These are phyloP conservation scores for Pichia deserticola DNA, from an alignment of 805 yeast species.

Conservation along the genomic window DNA sequence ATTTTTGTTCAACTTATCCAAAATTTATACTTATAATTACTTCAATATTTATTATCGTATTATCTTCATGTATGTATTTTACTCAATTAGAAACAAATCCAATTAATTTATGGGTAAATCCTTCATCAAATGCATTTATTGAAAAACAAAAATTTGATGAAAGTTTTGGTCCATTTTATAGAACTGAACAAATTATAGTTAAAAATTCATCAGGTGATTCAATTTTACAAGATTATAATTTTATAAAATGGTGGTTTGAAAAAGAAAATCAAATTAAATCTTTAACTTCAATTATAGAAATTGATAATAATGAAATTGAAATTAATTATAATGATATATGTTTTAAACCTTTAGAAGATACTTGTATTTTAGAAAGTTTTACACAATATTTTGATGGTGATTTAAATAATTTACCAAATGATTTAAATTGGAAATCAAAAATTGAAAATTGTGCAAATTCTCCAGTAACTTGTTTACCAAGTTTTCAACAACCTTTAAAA, in stretches of 20 bases:
- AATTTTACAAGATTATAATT: constrained; percentile 51
- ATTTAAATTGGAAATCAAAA: constrained; percentile 45
- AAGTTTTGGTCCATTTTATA: constrained; percentile 85
- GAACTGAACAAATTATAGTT: constrained; percentile 78
- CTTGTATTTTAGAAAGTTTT: constrained; percentile 80
- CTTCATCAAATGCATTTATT: constrained; percentile 57
- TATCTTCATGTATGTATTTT: constrained; percentile 43
- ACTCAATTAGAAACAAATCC: constrained; percentile 72
- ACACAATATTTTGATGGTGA: constrained; percentile 81
- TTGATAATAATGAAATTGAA: constrained; percentile 9
- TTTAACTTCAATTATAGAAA: constrained; percentile 18
- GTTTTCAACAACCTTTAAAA: constrained; percentile 84
- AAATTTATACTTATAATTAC: constrained; percentile 36
- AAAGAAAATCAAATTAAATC: constrained; percentile 51
- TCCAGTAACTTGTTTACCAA: constrained; percentile 86
- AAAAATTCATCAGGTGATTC: constrained; percentile 64
- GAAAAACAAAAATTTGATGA: constrained; percentile 68
- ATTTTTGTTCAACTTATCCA: constrained; percentile 57
- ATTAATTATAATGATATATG: constrained; percentile 59
- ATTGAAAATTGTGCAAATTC: constrained; percentile 58
- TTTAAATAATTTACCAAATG: constrained; percentile 38
- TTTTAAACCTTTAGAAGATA: constrained; percentile 71
- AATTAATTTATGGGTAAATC: constrained; percentile 83
- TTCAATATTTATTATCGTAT: constrained; percentile 33
- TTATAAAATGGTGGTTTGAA: constrained; percentile 83